Evolutionary conservation across 2,329 filamentous ascomycete genomes (phyloP), one percentile per base, ranked within the genome.

Genomic region (Cladosporium sp.): DNA sequence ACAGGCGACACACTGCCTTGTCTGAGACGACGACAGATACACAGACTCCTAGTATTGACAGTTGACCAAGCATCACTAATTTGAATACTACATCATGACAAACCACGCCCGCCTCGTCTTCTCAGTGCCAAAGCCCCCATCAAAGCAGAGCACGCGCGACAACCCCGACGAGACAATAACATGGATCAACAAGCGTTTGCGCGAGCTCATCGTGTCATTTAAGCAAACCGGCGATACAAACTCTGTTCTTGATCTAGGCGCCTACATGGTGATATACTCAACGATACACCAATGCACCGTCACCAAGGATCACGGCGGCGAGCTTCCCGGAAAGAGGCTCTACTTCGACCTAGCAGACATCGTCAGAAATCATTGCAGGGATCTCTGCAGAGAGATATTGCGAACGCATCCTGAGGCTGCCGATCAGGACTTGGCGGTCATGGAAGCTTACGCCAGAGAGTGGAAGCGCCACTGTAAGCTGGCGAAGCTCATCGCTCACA

Each of bases 121-220:
- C 55, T 26, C 55, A 2, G 55, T 58, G 33, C 55, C 55, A 40
- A 58, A 58, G n/a, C 55, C 55, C 16, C 55, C 55, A 10, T 35
- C 33, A 35, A 23, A 23, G 8, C 33, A 28, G 12, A 23, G n/a
- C 11, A 58, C 55, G 16, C 55, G 55, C 31, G 23, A 37, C 31
- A 28, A 58, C 12, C 55, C 55, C n/a, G 55, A 58, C 11, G 55
- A n/a, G 6, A 40, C 55, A 11, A 11, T 58, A 35, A 5, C 33
- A 16, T 58, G 55, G 55, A 40, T 58, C 33, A 26, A 40, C 14
- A 55, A 55, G 7, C 52, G 52, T 33, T 5, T 55, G 29, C 6
- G n/a, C 26, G 52, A 55, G 10, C 11, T 55, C 14, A n/a, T 55
- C 16, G 12, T 18, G 10, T n/a, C 40, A 11, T 46, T 46, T n/a